phyloP scores from a whole-genome alignment of 148 eudicot species.

The Beta vulgaris region DNA sequence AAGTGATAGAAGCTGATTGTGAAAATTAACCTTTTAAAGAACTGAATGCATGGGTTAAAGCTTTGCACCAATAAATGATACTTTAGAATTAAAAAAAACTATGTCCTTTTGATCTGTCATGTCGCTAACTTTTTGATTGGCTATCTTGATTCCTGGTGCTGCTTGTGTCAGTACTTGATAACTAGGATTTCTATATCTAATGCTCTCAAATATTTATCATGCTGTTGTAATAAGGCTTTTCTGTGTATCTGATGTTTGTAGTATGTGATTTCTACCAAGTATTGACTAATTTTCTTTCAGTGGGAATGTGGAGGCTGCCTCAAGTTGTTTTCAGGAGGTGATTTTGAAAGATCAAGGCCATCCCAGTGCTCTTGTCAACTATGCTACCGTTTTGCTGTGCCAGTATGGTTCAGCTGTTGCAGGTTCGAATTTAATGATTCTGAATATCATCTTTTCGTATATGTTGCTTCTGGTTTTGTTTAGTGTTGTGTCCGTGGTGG shows the following conservation, averaged over 20 bases:
- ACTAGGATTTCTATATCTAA: not conserved
- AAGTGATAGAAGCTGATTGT: not conserved
- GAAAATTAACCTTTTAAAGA: not conserved
- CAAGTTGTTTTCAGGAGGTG: constrained; percentile 71
- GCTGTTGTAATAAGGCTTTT: constrained; percentile 12
- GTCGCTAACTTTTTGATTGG: not conserved
- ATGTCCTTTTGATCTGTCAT: not conserved
- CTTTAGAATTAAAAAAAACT: not conserved
- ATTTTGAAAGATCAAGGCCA: constrained; percentile 90
- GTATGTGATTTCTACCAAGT: constrained; percentile 9
- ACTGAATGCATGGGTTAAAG: not conserved
- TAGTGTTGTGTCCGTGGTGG: not conserved
- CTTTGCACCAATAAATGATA: not conserved
- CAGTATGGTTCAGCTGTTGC: constrained; percentile 81
- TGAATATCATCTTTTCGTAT: constrained; percentile 13
- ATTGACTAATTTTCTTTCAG: constrained; percentile 39
- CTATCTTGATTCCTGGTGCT: not conserved
- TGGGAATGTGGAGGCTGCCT: constrained; percentile 83
- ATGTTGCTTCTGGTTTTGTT: constrained; percentile 7
- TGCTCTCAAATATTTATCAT: not conserved
- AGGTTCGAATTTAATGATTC: constrained; percentile 45
- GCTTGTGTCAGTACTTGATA: not conserved
- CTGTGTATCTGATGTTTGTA: constrained; percentile 15
- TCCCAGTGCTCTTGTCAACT: constrained; percentile 83
- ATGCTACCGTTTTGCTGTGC: constrained; percentile 78